These are phyloP conservation scores for Cryomyces antarcticus DNA, from an alignment of 495 filamentous ascomycete genomes.

Conservation along the genomic window DNA sequence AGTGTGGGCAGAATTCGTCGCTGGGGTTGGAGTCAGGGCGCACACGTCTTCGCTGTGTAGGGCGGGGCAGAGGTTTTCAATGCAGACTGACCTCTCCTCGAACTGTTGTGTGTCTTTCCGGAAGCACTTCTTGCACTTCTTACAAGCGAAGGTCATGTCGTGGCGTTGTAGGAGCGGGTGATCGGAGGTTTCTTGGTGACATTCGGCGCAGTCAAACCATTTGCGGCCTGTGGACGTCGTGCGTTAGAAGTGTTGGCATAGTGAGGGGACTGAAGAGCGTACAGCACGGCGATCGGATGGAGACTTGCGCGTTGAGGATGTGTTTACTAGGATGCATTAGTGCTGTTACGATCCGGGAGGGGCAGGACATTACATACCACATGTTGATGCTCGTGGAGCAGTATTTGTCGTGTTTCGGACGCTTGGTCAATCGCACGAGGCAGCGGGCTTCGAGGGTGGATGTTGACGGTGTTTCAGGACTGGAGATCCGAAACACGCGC, in stretches of 20 bases:
- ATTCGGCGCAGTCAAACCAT: constrained; percentile 98
- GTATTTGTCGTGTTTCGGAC: not conserved
- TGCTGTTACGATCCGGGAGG: not conserved
- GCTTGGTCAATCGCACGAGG: no score
- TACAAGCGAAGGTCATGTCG: constrained; percentile 91
- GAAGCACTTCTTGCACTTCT: constrained; percentile 97
- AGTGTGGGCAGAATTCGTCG: constrained; percentile 98
- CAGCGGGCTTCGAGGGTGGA: no score
- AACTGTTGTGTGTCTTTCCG: constrained; percentile 81
- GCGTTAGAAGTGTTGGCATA: not conserved
- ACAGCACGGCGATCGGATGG: constrained; percentile 93
- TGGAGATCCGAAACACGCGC: no score
- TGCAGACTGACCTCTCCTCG: constrained; percentile 48
- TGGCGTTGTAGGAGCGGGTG: constrained; percentile 55
- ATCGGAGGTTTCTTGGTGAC: constrained; percentile 57
- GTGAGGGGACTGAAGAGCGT: constrained; percentile 12
- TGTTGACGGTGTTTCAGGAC: no score
- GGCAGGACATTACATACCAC: constrained; percentile 6
- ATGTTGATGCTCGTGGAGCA: constrained; percentile 1
- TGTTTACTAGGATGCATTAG: constrained; percentile 48
- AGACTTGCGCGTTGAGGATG: constrained; percentile 90
- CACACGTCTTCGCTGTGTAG: no score
- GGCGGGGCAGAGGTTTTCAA: not conserved
- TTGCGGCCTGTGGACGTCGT: constrained; percentile 42
- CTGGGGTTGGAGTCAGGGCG: constrained; percentile 18